Percentiles rank a stretch among this genome's conserved stretches.
Conservation (phyloP, 768 basidiomycete genomes). For the Calocera cornea region DNA sequence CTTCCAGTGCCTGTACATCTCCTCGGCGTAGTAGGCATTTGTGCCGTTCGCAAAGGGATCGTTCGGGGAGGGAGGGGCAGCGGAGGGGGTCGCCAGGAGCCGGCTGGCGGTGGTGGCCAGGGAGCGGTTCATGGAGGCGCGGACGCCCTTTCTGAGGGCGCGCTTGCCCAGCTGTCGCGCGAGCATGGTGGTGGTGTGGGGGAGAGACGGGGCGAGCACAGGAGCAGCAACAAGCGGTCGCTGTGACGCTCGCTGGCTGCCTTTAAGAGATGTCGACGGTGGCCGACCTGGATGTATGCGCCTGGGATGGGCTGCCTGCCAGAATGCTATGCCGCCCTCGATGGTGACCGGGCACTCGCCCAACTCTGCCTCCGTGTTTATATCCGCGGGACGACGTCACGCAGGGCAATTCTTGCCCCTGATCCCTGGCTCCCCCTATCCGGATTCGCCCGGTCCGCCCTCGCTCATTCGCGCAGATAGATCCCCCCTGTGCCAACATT, state of each 20-base stretch:
- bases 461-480: background rate
- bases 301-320: background rate
- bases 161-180: background rate
- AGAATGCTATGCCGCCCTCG: background rate
- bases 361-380: slow-evolving; percentile 1
- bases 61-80: slow-evolving; percentile 20
- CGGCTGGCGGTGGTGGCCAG: background rate
- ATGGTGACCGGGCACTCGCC: background rate
- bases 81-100: slow-evolving; percentile 7
- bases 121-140: background rate
- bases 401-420: background rate
- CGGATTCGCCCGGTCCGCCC: background rate
- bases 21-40: slow-evolving; percentile 86
- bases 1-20: slow-evolving; percentile 90
- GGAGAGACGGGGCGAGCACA: background rate
- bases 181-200: slow-evolving; percentile 1
- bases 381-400: slow-evolving; percentile 5
- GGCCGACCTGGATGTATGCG: slow-evolving; percentile 1
- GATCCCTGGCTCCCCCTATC: background rate
- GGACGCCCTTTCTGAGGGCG: background rate
- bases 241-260: background rate
- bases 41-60: slow-evolving; percentile 76
- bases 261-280: background rate
- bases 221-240: background rate
- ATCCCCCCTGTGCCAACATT: background rate